Percentiles rank a stretch among this genome's conserved stretches.
Evolutionary conservation across 2,329 filamentous ascomycete species (phyloP).

Genomic region (Epichloe baconii): DNA sequence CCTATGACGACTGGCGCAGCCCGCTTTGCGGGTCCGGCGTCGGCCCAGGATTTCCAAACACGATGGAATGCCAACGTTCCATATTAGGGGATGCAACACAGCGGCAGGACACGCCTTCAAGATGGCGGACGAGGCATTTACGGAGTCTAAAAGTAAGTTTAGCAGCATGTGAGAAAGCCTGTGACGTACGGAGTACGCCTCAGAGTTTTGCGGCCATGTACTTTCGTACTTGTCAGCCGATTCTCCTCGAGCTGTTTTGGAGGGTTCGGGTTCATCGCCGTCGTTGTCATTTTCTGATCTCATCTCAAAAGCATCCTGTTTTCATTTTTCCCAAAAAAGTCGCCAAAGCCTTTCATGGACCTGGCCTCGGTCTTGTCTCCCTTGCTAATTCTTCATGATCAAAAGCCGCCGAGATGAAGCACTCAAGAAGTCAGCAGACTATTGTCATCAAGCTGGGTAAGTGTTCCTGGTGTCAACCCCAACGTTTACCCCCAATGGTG

Average conservation of each 20-base stretch:
- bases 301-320: conserved; percentile 2
- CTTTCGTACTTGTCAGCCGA: background rate
- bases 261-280: background rate
- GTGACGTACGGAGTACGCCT: background rate
- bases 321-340: background rate
- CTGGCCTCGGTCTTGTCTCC: background rate
- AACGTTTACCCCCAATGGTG: background rate
- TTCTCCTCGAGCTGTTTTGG: background rate
- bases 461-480: conserved; percentile 10
- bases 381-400: conserved; percentile 9
- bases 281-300: conserved; percentile 3
- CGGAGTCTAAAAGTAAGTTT: conserved; percentile 6
- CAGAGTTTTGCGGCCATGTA: background rate
- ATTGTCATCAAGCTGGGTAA: conserved; percentile 82
- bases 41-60: conserved; percentile 3
- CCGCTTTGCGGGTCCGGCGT: conserved; percentile 5
- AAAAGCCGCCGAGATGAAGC: conserved; percentile 46
- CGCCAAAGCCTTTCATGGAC: conserved; percentile 3
- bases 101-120: conserved; percentile 5
- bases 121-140: conserved; percentile 11
- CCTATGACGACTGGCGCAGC: conserved; percentile 1
- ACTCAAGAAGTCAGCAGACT: conserved; percentile 29
- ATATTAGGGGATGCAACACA: conserved; percentile 1
- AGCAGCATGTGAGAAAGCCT: conserved; percentile 1
- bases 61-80: conserved; percentile 3